These are phyloP conservation scores for Scenedesmus sp. DNA, from an alignment of 163 green algal genomes.

Conservation along the genomic window DNA sequence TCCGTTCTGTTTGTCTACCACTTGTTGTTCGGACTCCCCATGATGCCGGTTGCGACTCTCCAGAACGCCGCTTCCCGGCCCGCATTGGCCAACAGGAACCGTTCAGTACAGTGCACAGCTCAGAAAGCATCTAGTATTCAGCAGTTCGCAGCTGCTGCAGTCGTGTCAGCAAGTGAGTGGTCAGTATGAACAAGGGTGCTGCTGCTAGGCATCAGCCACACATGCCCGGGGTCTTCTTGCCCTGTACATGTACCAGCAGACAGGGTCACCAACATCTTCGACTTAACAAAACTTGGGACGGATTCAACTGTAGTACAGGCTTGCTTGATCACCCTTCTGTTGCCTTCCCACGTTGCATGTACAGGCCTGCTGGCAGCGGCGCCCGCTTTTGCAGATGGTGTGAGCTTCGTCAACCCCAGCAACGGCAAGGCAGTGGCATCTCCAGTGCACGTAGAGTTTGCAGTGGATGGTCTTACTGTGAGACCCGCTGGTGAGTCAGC, in stretches of 20 bases:
- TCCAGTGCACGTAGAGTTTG: conserved; percentile 65
- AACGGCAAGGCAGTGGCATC: conserved; percentile 42
- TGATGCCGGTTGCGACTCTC: conserved; percentile 9
- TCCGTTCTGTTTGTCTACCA: background rate
- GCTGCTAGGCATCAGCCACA: background rate
- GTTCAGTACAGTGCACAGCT: background rate
- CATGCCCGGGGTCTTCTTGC: background rate
- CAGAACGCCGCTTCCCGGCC: conserved; percentile 9
- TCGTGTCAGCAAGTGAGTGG: conserved; percentile 16
- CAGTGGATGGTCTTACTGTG: conserved; percentile 63
- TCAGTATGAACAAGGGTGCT: background rate
- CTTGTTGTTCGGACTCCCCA: background rate
- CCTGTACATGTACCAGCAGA: background rate
- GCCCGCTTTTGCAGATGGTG: conserved; percentile 49
- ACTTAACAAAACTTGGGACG: too few relatives aligned
- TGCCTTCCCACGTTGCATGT: background rate
- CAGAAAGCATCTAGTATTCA: background rate
- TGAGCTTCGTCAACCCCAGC: conserved; percentile 51
- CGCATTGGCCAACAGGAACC: conserved; percentile 16
- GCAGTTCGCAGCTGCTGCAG: conserved; percentile 36
- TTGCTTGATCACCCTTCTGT: background rate
- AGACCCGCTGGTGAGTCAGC: conserved; percentile 59
- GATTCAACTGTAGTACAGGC: too few relatives aligned
- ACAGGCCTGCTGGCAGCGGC: conserved; percentile 54
- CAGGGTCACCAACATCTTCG: background rate